Conservation (phyloP, 805 yeast genomes). For the Lachancea lanzarotensis region DNA sequence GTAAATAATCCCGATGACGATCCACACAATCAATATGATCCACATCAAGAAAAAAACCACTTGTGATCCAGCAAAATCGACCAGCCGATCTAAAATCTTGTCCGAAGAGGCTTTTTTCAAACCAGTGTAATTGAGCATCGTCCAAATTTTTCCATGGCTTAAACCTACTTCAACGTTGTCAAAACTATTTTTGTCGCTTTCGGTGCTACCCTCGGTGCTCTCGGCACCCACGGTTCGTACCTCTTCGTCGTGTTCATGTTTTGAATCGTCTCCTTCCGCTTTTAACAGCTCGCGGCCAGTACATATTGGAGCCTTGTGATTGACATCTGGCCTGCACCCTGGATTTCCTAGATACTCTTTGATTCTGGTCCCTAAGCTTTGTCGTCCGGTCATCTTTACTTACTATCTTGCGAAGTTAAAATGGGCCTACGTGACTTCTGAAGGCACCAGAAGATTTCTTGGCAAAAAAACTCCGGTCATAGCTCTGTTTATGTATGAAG, state of each 20-base stretch:
- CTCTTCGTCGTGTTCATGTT: background rate
- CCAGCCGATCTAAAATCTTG: slow-evolving; percentile 21
- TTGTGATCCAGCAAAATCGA: slow-evolving; percentile 25
- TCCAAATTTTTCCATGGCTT: slow-evolving; percentile 16
- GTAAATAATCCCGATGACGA: slow-evolving; percentile 24
- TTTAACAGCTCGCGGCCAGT: no score
- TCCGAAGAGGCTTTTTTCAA: slow-evolving; percentile 20
- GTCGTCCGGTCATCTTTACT: no score
- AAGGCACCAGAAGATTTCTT: no score
- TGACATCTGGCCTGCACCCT: slow-evolving; percentile 14
- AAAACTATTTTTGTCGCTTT: slow-evolving; percentile 12
- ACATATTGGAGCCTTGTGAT: slow-evolving; percentile 13
- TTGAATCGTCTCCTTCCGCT: background rate
- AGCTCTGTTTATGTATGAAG: slow-evolving; percentile 10
- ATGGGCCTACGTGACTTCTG: no score
- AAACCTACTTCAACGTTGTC: slow-evolving; percentile 11
- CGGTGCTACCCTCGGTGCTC: slow-evolving; percentile 7
- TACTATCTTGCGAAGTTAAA: no score
- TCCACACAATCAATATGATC: slow-evolving; percentile 26
- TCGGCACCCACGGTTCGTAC: background rate
- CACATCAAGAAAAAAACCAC: slow-evolving; percentile 26
- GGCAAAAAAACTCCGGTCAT: slow-evolving; percentile 1
- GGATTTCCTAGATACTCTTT: slow-evolving; percentile 21
- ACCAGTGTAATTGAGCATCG: slow-evolving; percentile 25
- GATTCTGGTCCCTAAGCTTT: background rate